phyloP scores from a whole-genome alignment of 371 early-diverging fungal genomes.

The Ordospora pajunii region DNA sequence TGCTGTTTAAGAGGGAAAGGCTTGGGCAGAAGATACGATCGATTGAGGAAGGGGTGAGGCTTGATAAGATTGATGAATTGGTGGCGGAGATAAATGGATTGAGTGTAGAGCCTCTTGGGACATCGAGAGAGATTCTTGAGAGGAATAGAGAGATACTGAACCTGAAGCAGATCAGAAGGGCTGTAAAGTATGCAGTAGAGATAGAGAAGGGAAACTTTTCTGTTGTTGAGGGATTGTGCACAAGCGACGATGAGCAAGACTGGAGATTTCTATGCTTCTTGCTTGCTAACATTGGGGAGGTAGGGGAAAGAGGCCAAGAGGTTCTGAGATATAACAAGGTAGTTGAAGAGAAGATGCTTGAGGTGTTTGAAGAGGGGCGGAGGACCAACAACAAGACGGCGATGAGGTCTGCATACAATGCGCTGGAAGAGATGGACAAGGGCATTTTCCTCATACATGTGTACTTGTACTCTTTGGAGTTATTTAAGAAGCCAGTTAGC shows the following conservation, averaged over 20 bases:
- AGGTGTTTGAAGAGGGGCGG: conserved; percentile 17
- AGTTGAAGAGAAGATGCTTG: conserved; percentile 37
- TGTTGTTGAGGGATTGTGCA: conserved; percentile 24
- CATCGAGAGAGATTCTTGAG: conserved; percentile 33
- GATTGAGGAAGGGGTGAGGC: conserved; percentile 4
- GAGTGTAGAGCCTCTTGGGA: conserved; percentile 28
- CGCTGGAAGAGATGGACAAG: conserved; percentile 25
- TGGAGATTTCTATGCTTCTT: conserved; percentile 39
- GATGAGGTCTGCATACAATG: conserved; percentile 11
- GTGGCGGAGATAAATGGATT: background rate
- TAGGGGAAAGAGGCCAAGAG: background rate
- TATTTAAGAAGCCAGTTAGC: conserved; percentile 19
- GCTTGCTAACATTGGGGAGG: conserved; percentile 5
- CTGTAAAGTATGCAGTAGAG: conserved; percentile 40
- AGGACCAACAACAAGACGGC: conserved; percentile 19
- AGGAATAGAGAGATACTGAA: conserved; percentile 41
- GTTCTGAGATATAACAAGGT: background rate
- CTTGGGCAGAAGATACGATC: background rate
- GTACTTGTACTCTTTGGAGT: conserved; percentile 15
- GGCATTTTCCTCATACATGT: conserved; percentile 15
- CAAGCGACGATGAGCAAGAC: conserved; percentile 37
- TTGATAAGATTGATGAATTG: conserved; percentile 4
- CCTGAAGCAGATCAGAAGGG: conserved; percentile 34
- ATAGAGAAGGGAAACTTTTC: conserved; percentile 22
- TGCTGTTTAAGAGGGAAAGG: conserved; percentile 53